Conservation (phyloP, 2,329 filamentous ascomycete genomes). For the Plenodomus lindquistii region DNA sequence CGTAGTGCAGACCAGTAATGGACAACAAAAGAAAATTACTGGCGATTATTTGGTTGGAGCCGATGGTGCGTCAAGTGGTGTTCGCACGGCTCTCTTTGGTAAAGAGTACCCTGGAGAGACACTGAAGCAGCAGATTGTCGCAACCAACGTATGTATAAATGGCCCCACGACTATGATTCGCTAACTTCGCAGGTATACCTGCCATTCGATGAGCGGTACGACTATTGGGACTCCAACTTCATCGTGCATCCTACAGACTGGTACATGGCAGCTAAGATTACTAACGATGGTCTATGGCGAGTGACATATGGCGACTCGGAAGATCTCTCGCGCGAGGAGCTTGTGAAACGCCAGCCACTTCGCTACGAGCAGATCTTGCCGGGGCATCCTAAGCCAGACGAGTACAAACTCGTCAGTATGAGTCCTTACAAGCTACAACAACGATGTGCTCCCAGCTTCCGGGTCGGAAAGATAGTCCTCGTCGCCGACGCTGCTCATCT, state of each 20-base stretch:
- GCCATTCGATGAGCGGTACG: conserved; percentile 59
- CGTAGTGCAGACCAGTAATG: conserved; percentile 29
- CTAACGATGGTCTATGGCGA: conserved; percentile 62
- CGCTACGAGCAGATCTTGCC: conserved; percentile 64
- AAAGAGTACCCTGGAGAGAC: conserved; percentile 61
- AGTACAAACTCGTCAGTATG: conserved; percentile 62
- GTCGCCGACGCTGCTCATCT: conserved; percentile 66
- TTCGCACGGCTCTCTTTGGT: conserved; percentile 37
- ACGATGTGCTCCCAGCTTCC: conserved; percentile 60
- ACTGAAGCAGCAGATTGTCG: conserved; percentile 63
- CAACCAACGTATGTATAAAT: conserved; percentile 58
- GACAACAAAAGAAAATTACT: conserved; percentile 27
- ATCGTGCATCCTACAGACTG: conserved; percentile 65
- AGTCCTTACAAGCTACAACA: conserved; percentile 67
- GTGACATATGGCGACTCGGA: conserved; percentile 65
- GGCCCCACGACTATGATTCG: neutral
- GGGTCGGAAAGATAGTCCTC: conserved; percentile 61
- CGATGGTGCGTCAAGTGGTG: conserved; percentile 40
- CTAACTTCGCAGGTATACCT: conserved; percentile 59
- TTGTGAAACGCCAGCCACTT: conserved; percentile 56
- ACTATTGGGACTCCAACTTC: conserved; percentile 62
- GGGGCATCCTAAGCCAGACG: conserved; percentile 60
- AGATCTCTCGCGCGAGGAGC: conserved; percentile 58
- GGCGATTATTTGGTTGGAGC: conserved; percentile 42
- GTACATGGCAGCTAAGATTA: conserved; percentile 65